Percentiles rank a stretch among this genome's conserved stretches.
Evolutionary conservation across 176 grass and related monocot species (phyloP).

Genomic region (Triticum monococcum): DNA sequence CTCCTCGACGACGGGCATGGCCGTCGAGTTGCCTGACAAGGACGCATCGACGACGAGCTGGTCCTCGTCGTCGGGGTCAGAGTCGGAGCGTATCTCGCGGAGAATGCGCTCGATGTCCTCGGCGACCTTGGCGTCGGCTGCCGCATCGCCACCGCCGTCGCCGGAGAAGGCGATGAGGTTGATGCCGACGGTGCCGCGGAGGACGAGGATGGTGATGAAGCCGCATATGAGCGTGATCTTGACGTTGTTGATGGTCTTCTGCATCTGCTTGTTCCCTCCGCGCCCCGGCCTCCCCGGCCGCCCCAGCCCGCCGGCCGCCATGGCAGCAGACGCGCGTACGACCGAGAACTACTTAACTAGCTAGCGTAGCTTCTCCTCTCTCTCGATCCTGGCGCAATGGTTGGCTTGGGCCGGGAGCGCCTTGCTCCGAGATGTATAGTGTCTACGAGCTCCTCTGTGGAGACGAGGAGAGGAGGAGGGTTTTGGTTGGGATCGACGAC

Average conservation of each 20-base stretch:
- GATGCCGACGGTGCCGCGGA: slow-evolving; percentile 64
- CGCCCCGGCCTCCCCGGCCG: slow-evolving; percentile 31
- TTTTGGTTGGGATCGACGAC: slow-evolving; percentile 2
- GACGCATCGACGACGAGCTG: background rate
- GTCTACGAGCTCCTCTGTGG: background rate
- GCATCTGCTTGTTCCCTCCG: slow-evolving; percentile 32
- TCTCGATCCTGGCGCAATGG: background rate
- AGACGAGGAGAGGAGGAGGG: slow-evolving; percentile 1
- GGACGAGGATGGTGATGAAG: slow-evolving; percentile 65
- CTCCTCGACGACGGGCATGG: background rate
- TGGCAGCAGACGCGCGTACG: background rate
- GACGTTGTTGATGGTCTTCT: slow-evolving; percentile 58
- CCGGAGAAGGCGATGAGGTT: slow-evolving; percentile 30
- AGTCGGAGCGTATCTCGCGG: slow-evolving; percentile 65
- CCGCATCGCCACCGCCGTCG: background rate
- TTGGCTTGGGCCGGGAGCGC: background rate
- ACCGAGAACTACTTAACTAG: background rate
- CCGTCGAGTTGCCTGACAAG: slow-evolving; percentile 21
- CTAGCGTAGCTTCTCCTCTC: background rate
- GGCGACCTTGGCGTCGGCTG: slow-evolving; percentile 38
- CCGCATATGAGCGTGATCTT: slow-evolving; percentile 74
- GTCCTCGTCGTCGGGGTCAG: slow-evolving; percentile 44
- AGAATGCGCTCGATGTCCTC: slow-evolving; percentile 77
- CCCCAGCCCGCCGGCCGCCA: slow-evolving; percentile 29
- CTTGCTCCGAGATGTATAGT: background rate